Percentiles rank a stretch among this genome's conserved stretches.
phyloP scores from a whole-genome alignment of 2,329 filamentous ascomycete genomes.

The Akanthomyces muscarius region DNA sequence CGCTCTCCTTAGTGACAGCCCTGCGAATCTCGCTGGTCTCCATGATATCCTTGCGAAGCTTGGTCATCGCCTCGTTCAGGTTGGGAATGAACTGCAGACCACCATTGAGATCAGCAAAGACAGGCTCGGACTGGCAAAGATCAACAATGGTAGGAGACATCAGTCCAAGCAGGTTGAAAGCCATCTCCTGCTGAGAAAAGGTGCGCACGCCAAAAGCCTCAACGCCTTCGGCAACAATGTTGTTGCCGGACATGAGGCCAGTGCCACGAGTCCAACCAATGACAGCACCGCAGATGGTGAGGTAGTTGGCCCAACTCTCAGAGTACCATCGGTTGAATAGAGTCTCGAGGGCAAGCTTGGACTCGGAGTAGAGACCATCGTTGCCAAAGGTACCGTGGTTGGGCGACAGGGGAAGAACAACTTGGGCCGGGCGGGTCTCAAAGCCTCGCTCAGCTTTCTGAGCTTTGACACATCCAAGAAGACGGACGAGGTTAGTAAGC shows the following conservation, averaged over 20 bases:
- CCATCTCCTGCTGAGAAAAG: slow-evolving; percentile 99
- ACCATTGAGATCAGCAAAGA: slow-evolving; percentile 96
- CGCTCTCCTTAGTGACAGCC: slow-evolving; percentile 91
- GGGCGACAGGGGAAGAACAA: slow-evolving; percentile 90
- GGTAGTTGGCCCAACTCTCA: slow-evolving; percentile 94
- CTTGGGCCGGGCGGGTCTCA: slow-evolving; percentile 92
- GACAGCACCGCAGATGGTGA: slow-evolving; percentile 96
- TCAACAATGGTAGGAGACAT: slow-evolving; percentile 95
- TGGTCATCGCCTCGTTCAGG: slow-evolving; percentile 89
- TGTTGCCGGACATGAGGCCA: slow-evolving; percentile 96
- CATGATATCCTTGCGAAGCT: slow-evolving; percentile 88
- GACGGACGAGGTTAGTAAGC: slow-evolving; percentile 92
- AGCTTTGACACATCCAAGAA: slow-evolving; percentile 84
- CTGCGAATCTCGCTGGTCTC: slow-evolving; percentile 91
- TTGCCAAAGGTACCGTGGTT: slow-evolving; percentile 99
- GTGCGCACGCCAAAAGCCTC: slow-evolving; percentile 96
- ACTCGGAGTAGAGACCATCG: slow-evolving; percentile 97
- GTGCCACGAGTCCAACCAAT: slow-evolving; percentile 99
- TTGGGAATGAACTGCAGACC: slow-evolving; percentile 96
- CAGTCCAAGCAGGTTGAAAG: slow-evolving; percentile 93
- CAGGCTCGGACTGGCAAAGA: slow-evolving; percentile 90
- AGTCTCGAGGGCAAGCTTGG: slow-evolving; percentile 93
- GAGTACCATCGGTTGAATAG: slow-evolving; percentile 98
- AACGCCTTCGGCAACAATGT: slow-evolving; percentile 93
- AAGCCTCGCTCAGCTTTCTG: slow-evolving; percentile 86